Base-by-base conservation (phyloP, 768 basidiomycete genomes). In the Crepidotus variabilis region DNA sequence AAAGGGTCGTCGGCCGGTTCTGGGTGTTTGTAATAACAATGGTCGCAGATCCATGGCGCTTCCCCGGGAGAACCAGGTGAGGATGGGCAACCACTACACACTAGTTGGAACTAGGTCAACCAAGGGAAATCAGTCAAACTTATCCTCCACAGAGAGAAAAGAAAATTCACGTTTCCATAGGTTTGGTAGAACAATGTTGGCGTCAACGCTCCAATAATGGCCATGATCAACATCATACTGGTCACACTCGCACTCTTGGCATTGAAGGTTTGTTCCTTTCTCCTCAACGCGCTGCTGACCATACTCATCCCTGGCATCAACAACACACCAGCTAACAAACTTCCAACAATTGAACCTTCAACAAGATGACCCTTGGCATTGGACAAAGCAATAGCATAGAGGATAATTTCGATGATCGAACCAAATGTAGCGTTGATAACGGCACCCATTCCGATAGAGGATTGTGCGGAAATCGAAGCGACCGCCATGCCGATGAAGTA, bases 401-500 rank as follows among this genome's bases (percentile, higher is more conserved):
- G 81, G 61, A 99, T 81, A 65, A 99, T 91, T 73, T 99, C 97
- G 67, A 99, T 93, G 68, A 98, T 86, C n/a, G 92, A 94, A 69
- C 97, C 97, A 65, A 99, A 99, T 1, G 94, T 94, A 1, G 97
- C 97, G 69, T 99, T 99, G 78, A 99, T 98, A 63, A 98, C 96
- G 1, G 97, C 97, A 60, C 97, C 97, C 94, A 98, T 97, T 6
- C 97, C 97, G 59, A 99, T 99, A 1, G 91, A 94, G 0, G 93
- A 95, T 67, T 98, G 97, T 0, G 97, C 97, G n/a, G 90, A 93
- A 65, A 99, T 98, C 46, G 92, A 94, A 2, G 97, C 97, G 58
- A 99, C 97, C 7, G 97, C 97, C 97, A 98, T 98, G 16, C 97
- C 97, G 66, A 99, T 98, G 75, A 99, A 99, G 77, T 99, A 99